Evolutionary conservation across 2,329 filamentous ascomycete genomes (phyloP).

Genomic region (Monosporascus sp.): DNA sequence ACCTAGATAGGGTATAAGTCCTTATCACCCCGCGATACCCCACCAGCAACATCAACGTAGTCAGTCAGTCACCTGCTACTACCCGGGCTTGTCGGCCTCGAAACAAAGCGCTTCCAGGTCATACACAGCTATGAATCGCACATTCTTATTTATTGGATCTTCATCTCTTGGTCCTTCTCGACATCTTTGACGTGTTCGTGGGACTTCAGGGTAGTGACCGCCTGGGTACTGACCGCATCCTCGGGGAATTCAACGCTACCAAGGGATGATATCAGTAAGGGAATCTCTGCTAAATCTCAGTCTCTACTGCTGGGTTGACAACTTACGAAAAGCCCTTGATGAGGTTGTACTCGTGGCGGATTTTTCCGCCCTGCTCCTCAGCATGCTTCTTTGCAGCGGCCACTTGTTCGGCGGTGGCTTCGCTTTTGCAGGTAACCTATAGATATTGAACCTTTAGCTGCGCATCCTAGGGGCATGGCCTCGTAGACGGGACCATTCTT

Average conservation of each 20-base stretch:
- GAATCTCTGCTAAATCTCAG: too few species aligned
- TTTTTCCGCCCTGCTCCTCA: slow-evolving; percentile 71
- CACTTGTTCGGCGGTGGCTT: slow-evolving; percentile 61
- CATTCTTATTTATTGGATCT: slow-evolving; percentile 56
- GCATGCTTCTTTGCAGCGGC: slow-evolving; percentile 70
- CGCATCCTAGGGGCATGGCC: slow-evolving; percentile 5
- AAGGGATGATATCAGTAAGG: neutral
- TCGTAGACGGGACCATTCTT: slow-evolving; percentile 18
- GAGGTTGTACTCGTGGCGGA: slow-evolving; percentile 75
- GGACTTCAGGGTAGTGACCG: slow-evolving; percentile 58
- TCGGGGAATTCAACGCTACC: slow-evolving; percentile 67
- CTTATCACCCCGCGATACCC: neutral
- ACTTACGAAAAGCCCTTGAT: slow-evolving; percentile 93
- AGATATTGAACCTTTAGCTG: slow-evolving; percentile 6
- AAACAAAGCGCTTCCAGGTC: neutral
- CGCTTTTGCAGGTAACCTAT: slow-evolving; percentile 75
- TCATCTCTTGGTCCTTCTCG: slow-evolving; percentile 67
- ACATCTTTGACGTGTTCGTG: slow-evolving; percentile 39
- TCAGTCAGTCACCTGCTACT: neutral
- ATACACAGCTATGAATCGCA: neutral
- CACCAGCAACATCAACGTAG: neutral
- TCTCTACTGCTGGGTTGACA: neutral
- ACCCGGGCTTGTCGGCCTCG: neutral
- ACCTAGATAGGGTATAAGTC: neutral
- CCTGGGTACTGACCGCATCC: slow-evolving; percentile 58